Percentiles rank a stretch among this genome's conserved stretches.
phyloP scores from a whole-genome alignment of 2,329 filamentous ascomycete species.

The Nothomitra cinnamomea region DNA sequence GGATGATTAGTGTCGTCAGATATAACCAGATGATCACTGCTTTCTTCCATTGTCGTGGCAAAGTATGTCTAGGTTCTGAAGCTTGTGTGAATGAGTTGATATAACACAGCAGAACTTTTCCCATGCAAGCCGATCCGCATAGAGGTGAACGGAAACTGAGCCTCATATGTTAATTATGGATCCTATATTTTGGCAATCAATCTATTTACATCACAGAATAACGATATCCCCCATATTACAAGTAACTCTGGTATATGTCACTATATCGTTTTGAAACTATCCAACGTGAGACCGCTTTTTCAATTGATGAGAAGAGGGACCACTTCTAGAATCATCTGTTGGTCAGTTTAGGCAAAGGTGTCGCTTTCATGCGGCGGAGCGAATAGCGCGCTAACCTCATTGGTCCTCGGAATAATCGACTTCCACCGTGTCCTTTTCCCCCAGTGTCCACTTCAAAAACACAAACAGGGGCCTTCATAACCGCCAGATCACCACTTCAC shows the following conservation, averaged over 20 bases:
- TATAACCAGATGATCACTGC: slow-evolving; percentile 37
- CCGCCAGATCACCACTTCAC: neutral
- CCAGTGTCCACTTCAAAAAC: neutral
- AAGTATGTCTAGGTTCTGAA: too few species aligned
- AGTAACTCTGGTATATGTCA: too few species aligned
- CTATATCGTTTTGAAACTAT: too few species aligned
- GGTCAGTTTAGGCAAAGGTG: neutral
- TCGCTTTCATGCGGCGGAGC: neutral
- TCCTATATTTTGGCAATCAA: too few species aligned
- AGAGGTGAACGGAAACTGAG: too few species aligned
- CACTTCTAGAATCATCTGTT: slow-evolving; percentile 1
- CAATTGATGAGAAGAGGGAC: neutral
- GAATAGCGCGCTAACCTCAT: neutral
- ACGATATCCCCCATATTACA: too few species aligned
- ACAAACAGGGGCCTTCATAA: neutral
- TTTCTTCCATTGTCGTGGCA: slow-evolving; percentile 11
- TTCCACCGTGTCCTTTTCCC: slow-evolving; percentile 6
- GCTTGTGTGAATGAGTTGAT: neutral
- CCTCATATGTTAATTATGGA: too few species aligned
- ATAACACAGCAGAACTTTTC: neutral
- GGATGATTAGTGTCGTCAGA: slow-evolving; percentile 65
- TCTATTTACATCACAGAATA: too few species aligned
- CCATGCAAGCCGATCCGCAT: too few species aligned
- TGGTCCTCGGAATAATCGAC: neutral
- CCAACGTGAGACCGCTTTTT: neutral